Evolutionary conservation across 306 rosid species (phyloP), one percentile per base, ranked within the genome.

Genomic region (Hippophae tibetana): DNA sequence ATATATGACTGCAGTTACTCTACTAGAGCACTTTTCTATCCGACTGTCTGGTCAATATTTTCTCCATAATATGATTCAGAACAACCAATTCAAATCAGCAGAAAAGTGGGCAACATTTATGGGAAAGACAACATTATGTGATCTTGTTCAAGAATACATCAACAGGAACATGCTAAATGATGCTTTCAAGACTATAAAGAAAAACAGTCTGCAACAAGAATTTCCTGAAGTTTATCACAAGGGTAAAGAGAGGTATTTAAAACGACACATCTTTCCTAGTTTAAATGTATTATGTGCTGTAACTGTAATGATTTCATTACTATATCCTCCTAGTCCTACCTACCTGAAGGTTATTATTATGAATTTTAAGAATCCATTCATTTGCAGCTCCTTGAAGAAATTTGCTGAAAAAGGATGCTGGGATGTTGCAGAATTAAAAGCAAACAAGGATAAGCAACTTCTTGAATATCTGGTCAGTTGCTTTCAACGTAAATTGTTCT

Each of bases 101-200:
- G 97, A 88, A 73, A 93, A 88, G 80, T 88, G 95, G 97, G 97
- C 99, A 48, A 70, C 87, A 52, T 93, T 73, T 74, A 93, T 83
- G 80, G 99, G 99, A 71, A 77, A 77, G 68, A 88, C 83, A 70
- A 80, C 79, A 82, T 57, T 88, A 74, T 75, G 84, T 63, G 64
- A 68, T 57, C 92, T 93, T 72, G 79, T 88, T 58, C 74, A 84
- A 63, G 79, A 84, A 72, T 82, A 78, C 63, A 6, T 70, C 31
- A 44, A 76, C 57, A 80, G 78, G 78, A 84, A 88, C 82, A 82
- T 79, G 89, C 76, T 86, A 68, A 86, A 79, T 75, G 55, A 72
- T 86, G 97, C 96, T 12, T 82, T 80, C 42, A 86, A 76, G 59
- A 79, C 60, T 67, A 75, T 84, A 81, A 84, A 78, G 85, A 76